These are phyloP conservation scores for Ophiocordyceps camponoti-leonardi DNA, from an alignment of 2,329 filamentous ascomycete species.

Conservation along the genomic window DNA sequence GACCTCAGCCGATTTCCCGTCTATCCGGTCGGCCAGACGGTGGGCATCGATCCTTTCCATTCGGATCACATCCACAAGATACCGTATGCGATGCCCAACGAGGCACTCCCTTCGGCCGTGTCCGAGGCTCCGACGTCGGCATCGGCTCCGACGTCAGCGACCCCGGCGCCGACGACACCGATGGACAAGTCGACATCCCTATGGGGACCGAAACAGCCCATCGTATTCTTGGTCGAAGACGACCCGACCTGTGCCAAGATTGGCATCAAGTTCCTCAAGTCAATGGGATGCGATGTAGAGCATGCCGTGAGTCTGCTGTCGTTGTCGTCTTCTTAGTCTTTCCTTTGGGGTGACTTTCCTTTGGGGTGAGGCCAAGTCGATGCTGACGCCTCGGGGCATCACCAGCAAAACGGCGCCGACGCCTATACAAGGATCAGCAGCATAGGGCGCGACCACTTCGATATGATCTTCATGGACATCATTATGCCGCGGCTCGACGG, in stretches of 20 bases:
- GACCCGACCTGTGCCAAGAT: conserved; percentile 51
- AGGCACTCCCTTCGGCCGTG: conserved; percentile 20
- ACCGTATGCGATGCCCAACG: conserved; percentile 59
- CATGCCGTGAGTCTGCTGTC: conserved; percentile 35
- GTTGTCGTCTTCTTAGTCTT: not conserved
- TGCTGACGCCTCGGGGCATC: not conserved
- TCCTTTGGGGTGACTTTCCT: too few species aligned
- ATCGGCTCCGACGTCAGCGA: conserved; percentile 4
- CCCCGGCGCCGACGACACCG: conserved; percentile 10
- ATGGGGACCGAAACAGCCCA: conserved; percentile 49
- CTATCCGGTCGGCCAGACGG: conserved; percentile 78
- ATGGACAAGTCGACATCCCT: conserved; percentile 22
- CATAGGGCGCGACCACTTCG: conserved; percentile 30
- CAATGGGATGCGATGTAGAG: conserved; percentile 50
- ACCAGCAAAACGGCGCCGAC: conserved; percentile 57
- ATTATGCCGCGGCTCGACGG: conserved; percentile 96
- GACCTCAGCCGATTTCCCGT: conserved; percentile 49
- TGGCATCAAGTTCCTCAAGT: conserved; percentile 48
- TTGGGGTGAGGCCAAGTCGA: not conserved
- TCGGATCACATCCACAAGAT: conserved; percentile 91
- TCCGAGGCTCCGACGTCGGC: conserved; percentile 16
- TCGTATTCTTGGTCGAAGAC: conserved; percentile 81
- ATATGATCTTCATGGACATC: conserved; percentile 75
- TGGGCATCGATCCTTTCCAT: conserved; percentile 89
- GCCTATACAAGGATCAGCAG: conserved; percentile 69